These are phyloP conservation scores for Fusarium sororula DNA, from an alignment of 2,329 filamentous ascomycete species.

Conservation along the genomic window DNA sequence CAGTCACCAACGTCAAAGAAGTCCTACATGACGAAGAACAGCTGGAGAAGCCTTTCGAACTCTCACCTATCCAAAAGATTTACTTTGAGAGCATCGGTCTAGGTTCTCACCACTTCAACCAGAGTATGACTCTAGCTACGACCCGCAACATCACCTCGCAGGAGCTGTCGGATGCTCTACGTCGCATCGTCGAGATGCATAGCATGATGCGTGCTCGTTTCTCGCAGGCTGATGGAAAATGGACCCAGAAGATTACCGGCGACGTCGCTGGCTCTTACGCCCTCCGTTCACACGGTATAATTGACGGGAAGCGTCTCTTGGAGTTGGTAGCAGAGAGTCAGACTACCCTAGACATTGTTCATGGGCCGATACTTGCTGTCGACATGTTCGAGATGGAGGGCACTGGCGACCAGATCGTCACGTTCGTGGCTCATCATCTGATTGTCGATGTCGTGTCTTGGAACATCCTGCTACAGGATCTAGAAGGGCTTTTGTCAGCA, in stretches of 20 bases:
- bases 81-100: slow-evolving; percentile 16
- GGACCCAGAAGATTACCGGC: slow-evolving; percentile 18
- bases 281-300: neutral
- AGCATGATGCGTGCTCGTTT: slow-evolving; percentile 35
- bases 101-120: slow-evolving; percentile 28
- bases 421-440: slow-evolving; percentile 49
- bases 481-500: slow-evolving; percentile 47
- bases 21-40: neutral
- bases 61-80: slow-evolving; percentile 21
- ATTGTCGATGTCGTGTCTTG: slow-evolving; percentile 58
- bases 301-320: neutral
- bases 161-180: slow-evolving; percentile 5
- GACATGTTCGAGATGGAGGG: slow-evolving; percentile 34
- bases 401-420: slow-evolving; percentile 26
- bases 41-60: neutral
- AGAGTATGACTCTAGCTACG: slow-evolving; percentile 24
- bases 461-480: slow-evolving; percentile 49
- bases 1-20: neutral
- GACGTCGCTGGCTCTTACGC: neutral
- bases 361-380: neutral
- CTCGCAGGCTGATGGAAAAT: neutral
- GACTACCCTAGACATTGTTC: neutral
- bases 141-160: neutral
- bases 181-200: slow-evolving; percentile 12
- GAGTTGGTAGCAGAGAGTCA: slow-evolving; percentile 10